Percentiles rank a stretch among this genome's conserved stretches.
These are phyloP conservation scores for Leucogyrophana mollusca DNA, from an alignment of 768 basidiomycete genomes.

Conservation along the genomic window DNA sequence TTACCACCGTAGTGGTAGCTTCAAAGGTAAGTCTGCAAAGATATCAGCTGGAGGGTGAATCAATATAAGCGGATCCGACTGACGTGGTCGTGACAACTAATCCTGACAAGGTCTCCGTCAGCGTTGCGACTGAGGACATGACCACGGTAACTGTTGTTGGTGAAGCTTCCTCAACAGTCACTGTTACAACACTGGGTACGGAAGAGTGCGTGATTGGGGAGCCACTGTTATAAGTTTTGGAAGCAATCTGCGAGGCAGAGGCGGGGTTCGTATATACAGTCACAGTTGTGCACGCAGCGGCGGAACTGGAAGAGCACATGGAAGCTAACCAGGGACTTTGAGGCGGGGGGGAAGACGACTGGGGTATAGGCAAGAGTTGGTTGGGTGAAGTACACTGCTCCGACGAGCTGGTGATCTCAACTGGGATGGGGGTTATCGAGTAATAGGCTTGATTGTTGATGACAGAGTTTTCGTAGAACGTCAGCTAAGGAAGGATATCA, in stretches of 20 bases:
- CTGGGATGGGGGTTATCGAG: constrained; percentile 39
- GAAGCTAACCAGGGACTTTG: constrained; percentile 22
- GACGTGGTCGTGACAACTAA: neutral
- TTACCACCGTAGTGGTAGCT: neutral
- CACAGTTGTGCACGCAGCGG: neutral
- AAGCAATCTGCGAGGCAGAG: neutral
- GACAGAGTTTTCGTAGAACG: constrained; percentile 42
- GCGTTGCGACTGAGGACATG: neutral
- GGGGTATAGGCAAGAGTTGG: constrained; percentile 29
- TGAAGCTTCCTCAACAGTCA: neutral
- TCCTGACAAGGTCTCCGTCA: neutral
- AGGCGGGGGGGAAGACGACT: constrained; percentile 31
- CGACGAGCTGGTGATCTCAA: constrained; percentile 28
- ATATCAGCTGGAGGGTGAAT: neutral
- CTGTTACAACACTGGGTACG: neutral
- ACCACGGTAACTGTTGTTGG: neutral
- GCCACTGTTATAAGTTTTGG: neutral
- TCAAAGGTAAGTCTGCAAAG: neutral
- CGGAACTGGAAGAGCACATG: neutral
- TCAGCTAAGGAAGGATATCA: constrained; percentile 31
- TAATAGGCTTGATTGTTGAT: constrained; percentile 33
- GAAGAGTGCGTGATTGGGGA: neutral
- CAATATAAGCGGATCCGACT: neutral
- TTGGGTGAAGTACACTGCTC: constrained; percentile 24
- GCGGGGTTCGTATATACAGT: too few species aligned